Percentiles rank a stretch among this genome's conserved stretches.
phyloP scores from a whole-genome alignment of 2,329 filamentous ascomycete genomes.

The Penicillium expansum region DNA sequence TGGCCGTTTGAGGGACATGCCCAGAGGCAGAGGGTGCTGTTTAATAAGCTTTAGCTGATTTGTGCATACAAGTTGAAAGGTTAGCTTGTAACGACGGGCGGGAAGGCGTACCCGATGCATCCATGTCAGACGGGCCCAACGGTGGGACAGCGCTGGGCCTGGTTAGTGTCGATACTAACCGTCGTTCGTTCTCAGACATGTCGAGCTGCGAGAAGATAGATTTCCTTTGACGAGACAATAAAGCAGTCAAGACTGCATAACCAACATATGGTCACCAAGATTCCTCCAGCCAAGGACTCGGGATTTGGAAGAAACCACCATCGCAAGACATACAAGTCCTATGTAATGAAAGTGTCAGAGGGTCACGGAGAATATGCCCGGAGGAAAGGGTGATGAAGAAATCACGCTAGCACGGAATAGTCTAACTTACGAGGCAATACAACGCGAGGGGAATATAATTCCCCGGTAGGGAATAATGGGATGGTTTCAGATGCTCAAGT shows the following conservation, averaged over 20 bases:
- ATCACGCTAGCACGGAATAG: not conserved
- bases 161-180: constrained; percentile 6
- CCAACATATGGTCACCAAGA: constrained; percentile 17
- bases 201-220: constrained; percentile 7
- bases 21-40: constrained; percentile 20
- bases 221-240: constrained; percentile 5
- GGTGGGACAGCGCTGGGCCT: constrained; percentile 1
- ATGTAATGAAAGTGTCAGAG: constrained; percentile 5
- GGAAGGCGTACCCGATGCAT: constrained; percentile 12
- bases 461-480: not conserved
- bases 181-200: constrained; percentile 20
- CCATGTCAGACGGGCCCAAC: constrained; percentile 6
- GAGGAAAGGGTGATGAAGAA: not conserved
- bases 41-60: not conserved
- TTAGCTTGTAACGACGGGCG: not conserved
- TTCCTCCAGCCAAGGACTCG: constrained; percentile 22
- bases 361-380: not conserved
- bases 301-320: constrained; percentile 22
- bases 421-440: constrained; percentile 9
- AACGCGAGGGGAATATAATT: constrained; percentile 10
- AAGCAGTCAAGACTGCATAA: constrained; percentile 17
- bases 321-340: constrained; percentile 15
- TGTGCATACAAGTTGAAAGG: not conserved
- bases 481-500: constrained; percentile 1
- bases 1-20: constrained; percentile 18